phyloP scores from a whole-genome alignment of 306 rosid genomes.

The Elaeagnus macrophylla region DNA sequence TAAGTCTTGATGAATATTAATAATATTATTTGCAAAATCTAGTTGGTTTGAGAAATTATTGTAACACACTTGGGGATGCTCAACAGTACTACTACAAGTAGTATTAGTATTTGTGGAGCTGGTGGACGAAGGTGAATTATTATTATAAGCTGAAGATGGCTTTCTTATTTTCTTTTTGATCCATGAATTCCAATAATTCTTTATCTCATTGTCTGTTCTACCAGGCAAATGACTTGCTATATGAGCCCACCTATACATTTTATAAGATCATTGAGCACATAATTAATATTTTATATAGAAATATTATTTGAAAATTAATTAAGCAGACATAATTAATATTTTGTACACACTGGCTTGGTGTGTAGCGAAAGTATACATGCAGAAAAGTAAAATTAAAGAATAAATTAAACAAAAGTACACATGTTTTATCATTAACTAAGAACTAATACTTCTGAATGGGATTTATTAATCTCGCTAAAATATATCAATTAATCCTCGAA shows the following conservation, averaged over 20 bases:
- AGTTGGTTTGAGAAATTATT: constrained; percentile 35
- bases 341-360: no score
- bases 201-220: constrained; percentile 93
- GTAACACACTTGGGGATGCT: constrained; percentile 33
- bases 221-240: constrained; percentile 98
- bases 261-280: not conserved
- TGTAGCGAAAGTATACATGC: no score
- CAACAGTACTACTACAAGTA: constrained; percentile 4
- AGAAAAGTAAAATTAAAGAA: no score
- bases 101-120: not conserved
- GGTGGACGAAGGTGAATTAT: constrained; percentile 13
- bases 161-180: constrained; percentile 86
- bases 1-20: constrained; percentile 25
- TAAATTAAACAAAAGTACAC: no score
- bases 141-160: constrained; percentile 29
- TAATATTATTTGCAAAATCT: constrained; percentile 26
- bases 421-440: no score
- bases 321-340: no score
- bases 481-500: no score
- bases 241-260: constrained; percentile 81
- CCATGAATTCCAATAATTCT: constrained; percentile 99
- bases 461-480: no score
- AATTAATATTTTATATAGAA: not conserved
- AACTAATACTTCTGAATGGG: no score
- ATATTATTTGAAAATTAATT: no score